Base-by-base conservation (phyloP, 176 grass and related monocot species). In the Musa itinerans region DNA sequence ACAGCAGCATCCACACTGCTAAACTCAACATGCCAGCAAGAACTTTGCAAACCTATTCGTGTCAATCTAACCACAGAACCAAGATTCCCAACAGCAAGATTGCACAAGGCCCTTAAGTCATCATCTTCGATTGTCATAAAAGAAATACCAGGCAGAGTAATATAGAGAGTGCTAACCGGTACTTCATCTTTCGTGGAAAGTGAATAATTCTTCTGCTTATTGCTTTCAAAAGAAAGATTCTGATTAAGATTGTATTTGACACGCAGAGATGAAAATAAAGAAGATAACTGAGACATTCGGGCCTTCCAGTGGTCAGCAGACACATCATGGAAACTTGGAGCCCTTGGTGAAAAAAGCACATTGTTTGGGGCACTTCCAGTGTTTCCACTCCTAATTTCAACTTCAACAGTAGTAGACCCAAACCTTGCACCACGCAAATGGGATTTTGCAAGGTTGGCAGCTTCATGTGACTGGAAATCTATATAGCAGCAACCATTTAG, bases 341-440 rank as follows among this genome's bases (percentile, higher is more conserved):
- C 65, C 63, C 67, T 71, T 56, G 88, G 68, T 50, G 73, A 73
- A 66, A 74, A 62, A 74, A 70, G 68, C 68, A 75, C 57, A 78
- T 78, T 80, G 73, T 86, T 81, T 75, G 78, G 70, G 63, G 72
- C 13, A 61, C 49, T n/a, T 77, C 82, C 88, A 69, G 54, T 71
- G 78, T 66, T 71, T 73, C 55, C 65, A 81, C 25, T 77, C 72
- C 78, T 83, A 74, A 66, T 69, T 85, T 87, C 85, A 83, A 91
- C 64, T 63, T 71, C 74, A 72, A 91, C 71, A 59, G 77, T 80
- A 75, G 84, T 85, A 68, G 77, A 11, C n/a, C 89, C 89, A 87
- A 91, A 87, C 51, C 83, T 82, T 83, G 85, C 80, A 56, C 85
- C 89, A 78, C 87, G 80, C 80, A 91, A 70, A 63, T 83, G 85